Evolutionary conservation across 257 asterid genomes (phyloP).

Genomic region (Penstemon eatonii): DNA sequence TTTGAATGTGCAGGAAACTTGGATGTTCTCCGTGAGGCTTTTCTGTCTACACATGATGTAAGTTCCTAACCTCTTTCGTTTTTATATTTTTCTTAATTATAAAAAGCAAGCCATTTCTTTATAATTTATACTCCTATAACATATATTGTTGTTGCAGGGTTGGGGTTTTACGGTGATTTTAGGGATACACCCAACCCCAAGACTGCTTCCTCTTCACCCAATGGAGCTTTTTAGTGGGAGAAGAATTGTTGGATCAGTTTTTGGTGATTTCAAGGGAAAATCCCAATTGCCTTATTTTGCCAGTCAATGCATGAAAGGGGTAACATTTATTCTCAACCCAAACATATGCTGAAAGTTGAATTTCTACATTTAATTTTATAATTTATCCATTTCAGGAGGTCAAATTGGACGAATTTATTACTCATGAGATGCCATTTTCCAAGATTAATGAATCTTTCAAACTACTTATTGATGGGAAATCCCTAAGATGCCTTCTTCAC

Average conservation of each 20-base stretch:
- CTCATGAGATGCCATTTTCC: constrained; percentile 70
- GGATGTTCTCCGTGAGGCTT: constrained; percentile 89
- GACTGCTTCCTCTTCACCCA: constrained; percentile 79
- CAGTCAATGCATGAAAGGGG: constrained; percentile 71
- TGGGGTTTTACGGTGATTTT: constrained; percentile 81
- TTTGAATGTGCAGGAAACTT: constrained; percentile 85
- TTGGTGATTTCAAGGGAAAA: constrained; percentile 91
- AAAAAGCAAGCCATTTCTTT: not conserved
- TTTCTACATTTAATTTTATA: not conserved
- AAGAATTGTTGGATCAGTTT: constrained; percentile 70
- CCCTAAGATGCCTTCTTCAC: constrained; percentile 79
- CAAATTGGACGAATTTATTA: constrained; percentile 82
- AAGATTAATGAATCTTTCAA: constrained; percentile 74
- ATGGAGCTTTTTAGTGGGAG: constrained; percentile 90
- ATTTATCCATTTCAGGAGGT: constrained; percentile 49
- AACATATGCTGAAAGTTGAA: not conserved
- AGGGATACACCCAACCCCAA: constrained; percentile 78
- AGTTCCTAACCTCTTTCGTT: not conserved
- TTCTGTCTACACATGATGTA: constrained; percentile 84
- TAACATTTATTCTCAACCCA: constrained; percentile 2
- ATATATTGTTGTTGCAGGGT: constrained; percentile 49
- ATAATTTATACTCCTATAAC: too few species aligned
- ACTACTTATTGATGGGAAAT: constrained; percentile 66
- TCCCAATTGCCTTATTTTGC: constrained; percentile 76
- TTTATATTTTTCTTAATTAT: not conserved